A percentile compares a stretch with the other conserved stretches of the same genome.
Conservation (phyloP, 1,284 basidiomycete genomes). For the Lentinula novae-zelandiae region DNA sequence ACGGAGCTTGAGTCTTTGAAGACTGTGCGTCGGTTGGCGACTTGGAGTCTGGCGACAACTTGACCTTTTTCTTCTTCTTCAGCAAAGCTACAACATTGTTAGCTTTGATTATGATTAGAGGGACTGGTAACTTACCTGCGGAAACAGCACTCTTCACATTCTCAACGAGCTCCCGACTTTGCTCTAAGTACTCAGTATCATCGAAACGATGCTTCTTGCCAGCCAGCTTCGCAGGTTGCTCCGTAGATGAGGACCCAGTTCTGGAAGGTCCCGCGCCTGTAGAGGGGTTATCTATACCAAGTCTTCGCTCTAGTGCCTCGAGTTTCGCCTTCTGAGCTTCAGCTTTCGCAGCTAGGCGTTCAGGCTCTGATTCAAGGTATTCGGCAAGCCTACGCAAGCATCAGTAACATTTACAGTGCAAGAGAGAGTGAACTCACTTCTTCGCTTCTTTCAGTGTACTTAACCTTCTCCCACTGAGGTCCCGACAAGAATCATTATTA, state of each 20-base stretch:
- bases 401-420: conserved; percentile 10
- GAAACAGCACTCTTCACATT: conserved; percentile 90
- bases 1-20: conserved; percentile 13
- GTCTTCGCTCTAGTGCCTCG: conserved; percentile 77
- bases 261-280: conserved; percentile 22
- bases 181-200: conserved; percentile 89
- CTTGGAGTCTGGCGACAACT: conserved; percentile 31
- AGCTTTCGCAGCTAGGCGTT: conserved; percentile 75
- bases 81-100: conserved; percentile 47
- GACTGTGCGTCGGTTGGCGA: conserved; percentile 20
- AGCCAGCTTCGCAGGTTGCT: conserved; percentile 48
- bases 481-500: conserved; percentile 95
- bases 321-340: conserved; percentile 85
- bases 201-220: conserved; percentile 89
- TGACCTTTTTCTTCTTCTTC: conserved; percentile 87
- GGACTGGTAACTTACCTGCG: conserved; percentile 47
- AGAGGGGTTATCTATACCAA: conserved; percentile 57
- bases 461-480: conserved; percentile 85
- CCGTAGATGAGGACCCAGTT: conserved; percentile 29
- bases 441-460: conserved; percentile 97
- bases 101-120: background rate
- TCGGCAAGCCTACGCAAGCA: conserved; percentile 67
- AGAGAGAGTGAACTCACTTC: conserved; percentile 46
- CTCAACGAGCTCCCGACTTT: conserved; percentile 90
- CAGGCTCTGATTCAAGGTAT: conserved; percentile 84